phyloP scores from a whole-genome alignment of 345 rosid genomes.

The Eucalyptus rudis region DNA sequence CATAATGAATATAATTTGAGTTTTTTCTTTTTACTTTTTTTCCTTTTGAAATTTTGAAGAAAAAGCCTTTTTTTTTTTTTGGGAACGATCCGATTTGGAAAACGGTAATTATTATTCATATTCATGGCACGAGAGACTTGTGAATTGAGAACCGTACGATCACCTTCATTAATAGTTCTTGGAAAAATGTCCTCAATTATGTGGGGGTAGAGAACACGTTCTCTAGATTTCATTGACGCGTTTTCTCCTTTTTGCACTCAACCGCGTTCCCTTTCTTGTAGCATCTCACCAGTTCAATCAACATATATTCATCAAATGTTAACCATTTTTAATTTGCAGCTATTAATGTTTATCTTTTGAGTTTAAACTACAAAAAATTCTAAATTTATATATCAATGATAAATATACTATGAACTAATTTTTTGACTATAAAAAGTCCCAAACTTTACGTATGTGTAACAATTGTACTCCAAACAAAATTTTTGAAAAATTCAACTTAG shows the following conservation, averaged over 20 bases:
- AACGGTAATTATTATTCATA: too few relatives aligned
- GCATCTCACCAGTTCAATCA: not conserved
- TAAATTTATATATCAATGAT: too few relatives aligned
- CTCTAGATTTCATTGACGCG: not conserved
- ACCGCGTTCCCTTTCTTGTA: not conserved
- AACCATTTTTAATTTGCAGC: not conserved
- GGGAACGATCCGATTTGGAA: too few relatives aligned
- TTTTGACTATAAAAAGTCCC: fast-evolving
- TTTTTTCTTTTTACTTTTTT: too few relatives aligned
- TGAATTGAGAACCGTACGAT: not conserved
- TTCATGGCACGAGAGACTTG: too few relatives aligned
- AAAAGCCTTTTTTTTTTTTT: not conserved
- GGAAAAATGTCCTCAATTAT: too few relatives aligned
- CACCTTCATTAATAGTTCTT: not conserved
- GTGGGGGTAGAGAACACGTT: not conserved
- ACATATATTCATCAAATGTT: not conserved
- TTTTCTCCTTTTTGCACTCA: not conserved
- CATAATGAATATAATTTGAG: fast-evolving
- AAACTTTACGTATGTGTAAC: too few relatives aligned
- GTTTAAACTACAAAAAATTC: too few relatives aligned
- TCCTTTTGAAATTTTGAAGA: not conserved
- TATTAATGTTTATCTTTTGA: too few relatives aligned
- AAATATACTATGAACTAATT: too few relatives aligned
- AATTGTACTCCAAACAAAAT: too few relatives aligned
- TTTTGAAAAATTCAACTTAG: too few relatives aligned